Conservation (phyloP, 345 rosid species). For the Hirschfeldia incana region DNA sequence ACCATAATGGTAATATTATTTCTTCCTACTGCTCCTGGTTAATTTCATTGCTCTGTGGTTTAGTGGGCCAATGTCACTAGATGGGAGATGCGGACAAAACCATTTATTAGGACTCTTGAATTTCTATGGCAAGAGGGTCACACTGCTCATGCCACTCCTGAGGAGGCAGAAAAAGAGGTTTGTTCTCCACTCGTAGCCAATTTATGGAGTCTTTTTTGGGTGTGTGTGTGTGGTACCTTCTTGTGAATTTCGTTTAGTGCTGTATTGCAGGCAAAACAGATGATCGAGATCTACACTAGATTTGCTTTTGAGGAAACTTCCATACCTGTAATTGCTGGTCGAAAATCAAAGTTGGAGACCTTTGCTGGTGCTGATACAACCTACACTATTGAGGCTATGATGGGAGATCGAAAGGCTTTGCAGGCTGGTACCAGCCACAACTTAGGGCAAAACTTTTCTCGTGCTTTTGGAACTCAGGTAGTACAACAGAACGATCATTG, state of each 20-base stretch:
- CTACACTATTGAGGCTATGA: conserved; percentile 98
- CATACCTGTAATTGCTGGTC: conserved; percentile 88
- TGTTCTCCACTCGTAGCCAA: conserved; percentile 15
- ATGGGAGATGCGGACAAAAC: conserved; percentile 96
- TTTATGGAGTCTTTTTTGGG: background rate
- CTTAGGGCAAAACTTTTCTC: conserved; percentile 90
- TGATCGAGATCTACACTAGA: conserved; percentile 83
- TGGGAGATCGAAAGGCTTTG: conserved; percentile 95
- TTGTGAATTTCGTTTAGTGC: background rate
- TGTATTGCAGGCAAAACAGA: conserved; percentile 72
- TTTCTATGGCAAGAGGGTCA: conserved; percentile 99
- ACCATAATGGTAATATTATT: background rate
- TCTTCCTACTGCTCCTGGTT: background rate
- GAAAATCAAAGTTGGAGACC: conserved; percentile 82
- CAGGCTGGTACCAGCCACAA: conserved; percentile 97
- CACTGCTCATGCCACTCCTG: conserved; percentile 84
- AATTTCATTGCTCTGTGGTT: background rate
- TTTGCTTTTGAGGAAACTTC: conserved; percentile 95
- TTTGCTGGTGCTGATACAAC: conserved; percentile 94
- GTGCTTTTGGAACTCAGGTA: conserved; percentile 88
- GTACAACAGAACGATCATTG: background rate
- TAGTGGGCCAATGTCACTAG: conserved; percentile 98
- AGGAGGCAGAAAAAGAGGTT: conserved; percentile 95
- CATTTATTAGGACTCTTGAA: conserved; percentile 92
- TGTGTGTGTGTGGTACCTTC: conserved; percentile 14